Evolutionary conservation across 1,284 basidiomycete genomes (phyloP).

Genomic region (Pyrrhoderma lamaoense): DNA sequence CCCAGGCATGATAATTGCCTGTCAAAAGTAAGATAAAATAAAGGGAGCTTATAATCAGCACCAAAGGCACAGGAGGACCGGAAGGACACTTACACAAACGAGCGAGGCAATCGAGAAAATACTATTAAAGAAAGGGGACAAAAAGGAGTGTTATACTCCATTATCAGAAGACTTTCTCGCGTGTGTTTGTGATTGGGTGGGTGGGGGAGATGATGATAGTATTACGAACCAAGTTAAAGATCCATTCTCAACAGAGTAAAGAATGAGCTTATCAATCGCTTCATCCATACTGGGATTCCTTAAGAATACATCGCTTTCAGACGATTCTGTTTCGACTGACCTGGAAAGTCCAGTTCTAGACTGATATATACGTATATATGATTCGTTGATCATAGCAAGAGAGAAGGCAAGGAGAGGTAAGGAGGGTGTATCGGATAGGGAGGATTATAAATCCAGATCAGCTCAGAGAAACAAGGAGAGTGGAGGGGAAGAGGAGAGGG

Average conservation of each 20-base stretch:
- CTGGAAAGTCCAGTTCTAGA: conserved; percentile 9
- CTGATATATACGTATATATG: background rate
- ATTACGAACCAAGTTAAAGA: conserved; percentile 10
- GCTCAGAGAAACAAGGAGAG: too few species aligned
- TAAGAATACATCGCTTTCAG: background rate
- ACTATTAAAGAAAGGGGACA: background rate
- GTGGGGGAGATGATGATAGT: too few species aligned
- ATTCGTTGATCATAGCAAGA: too few species aligned
- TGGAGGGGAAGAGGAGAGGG: too few species aligned
- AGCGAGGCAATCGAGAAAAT: conserved; percentile 13
- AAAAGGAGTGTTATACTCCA: background rate
- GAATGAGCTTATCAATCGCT: conserved; percentile 15
- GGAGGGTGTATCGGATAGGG: background rate
- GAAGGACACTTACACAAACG: conserved; percentile 9
- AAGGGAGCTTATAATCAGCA: background rate
- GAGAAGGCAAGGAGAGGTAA: too few species aligned
- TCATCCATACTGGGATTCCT: conserved; percentile 6
- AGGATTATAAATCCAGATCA: background rate
- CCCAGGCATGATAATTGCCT: conserved; percentile 15
- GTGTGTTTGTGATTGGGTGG: too few species aligned
- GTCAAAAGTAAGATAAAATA: background rate
- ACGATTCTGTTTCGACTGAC: conserved; percentile 1
- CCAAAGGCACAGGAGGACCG: background rate
- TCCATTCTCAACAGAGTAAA: conserved; percentile 14
- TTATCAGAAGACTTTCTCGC: too few species aligned